Percentiles rank a stretch among this genome's conserved stretches.
Evolutionary conservation across 1,284 basidiomycete genomes (phyloP).

Genomic region (Ustanciosporium gigantosporum): DNA sequence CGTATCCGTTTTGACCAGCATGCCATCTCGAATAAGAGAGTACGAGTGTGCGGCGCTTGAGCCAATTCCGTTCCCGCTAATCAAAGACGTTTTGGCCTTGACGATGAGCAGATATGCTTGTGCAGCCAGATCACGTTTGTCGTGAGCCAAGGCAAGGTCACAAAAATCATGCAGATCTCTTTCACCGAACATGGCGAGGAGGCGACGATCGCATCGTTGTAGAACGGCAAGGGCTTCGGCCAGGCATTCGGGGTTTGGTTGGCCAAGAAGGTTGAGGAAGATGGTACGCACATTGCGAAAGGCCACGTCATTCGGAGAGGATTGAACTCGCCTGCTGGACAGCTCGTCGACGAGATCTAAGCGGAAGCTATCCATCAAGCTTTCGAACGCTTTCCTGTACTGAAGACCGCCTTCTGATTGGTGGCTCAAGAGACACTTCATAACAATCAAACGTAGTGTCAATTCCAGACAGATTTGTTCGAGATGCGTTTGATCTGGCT

Average conservation of each 20-base stretch:
- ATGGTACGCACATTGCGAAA: constrained; percentile 10
- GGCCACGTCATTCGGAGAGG: constrained; percentile 2
- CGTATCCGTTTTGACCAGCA: constrained; percentile 12
- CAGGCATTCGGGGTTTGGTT: constrained; percentile 5
- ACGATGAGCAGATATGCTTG: constrained; percentile 11
- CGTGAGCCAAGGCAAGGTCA: constrained; percentile 1
- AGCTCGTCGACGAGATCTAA: constrained; percentile 16
- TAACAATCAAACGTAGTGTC: constrained; percentile 18
- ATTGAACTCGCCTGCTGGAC: background rate
- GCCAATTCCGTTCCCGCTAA: background rate
- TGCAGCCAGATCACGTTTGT: background rate
- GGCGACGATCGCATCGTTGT: constrained; percentile 18
- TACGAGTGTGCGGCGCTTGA: background rate
- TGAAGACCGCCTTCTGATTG: constrained; percentile 17
- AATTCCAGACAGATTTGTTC: constrained; percentile 24
- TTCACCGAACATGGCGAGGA: constrained; percentile 17
- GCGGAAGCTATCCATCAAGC: constrained; percentile 17
- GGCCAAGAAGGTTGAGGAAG: constrained; percentile 13
- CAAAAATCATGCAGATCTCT: constrained; percentile 19
- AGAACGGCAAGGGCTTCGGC: constrained; percentile 5
- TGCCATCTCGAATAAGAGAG: constrained; percentile 10
- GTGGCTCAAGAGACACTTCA: constrained; percentile 18
- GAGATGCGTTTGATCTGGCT: constrained; percentile 6
- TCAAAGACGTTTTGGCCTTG: constrained; percentile 18
- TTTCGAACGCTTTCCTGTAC: constrained; percentile 26